Conservation (phyloP, 768 basidiomycete species). For the Lactifluus echinatus region DNA sequence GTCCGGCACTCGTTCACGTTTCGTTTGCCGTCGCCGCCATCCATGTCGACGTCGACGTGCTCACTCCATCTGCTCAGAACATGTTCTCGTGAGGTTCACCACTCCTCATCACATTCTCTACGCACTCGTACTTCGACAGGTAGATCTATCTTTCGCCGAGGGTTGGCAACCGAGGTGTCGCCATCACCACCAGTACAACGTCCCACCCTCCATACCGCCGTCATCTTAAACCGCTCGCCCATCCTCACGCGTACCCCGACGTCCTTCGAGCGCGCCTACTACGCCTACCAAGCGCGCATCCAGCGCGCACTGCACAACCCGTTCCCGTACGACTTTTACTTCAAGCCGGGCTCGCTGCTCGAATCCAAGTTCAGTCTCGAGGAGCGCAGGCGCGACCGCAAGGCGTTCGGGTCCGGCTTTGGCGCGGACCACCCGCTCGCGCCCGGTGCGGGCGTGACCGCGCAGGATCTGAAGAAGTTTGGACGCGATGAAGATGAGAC, state of each 20-base stretch:
- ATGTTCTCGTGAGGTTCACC: not conserved
- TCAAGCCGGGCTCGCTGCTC: constrained; percentile 82
- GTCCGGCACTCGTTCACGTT: no score
- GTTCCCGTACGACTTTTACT: constrained; percentile 85
- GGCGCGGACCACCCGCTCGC: constrained; percentile 23
- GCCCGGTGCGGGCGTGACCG: constrained; percentile 13
- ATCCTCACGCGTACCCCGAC: constrained; percentile 63
- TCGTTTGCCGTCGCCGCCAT: no score
- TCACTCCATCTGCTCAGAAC: not conserved
- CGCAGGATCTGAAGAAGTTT: constrained; percentile 18
- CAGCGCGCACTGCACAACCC: constrained; percentile 82
- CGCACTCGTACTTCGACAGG: not conserved
- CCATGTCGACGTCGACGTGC: not conserved
- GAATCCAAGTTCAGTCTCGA: constrained; percentile 74
- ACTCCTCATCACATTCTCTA: not conserved
- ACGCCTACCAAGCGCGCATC: constrained; percentile 76
- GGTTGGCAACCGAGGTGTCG: constrained; percentile 11
- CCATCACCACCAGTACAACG: not conserved
- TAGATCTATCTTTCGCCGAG: not conserved
- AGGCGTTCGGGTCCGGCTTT: constrained; percentile 64
- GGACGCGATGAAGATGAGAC: constrained; percentile 51
- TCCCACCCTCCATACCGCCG: constrained; percentile 43
- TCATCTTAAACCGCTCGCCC: constrained; percentile 73
- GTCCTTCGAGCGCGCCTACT: constrained; percentile 71
- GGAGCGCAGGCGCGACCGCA: constrained; percentile 60